These are phyloP conservation scores for Blepharisma stoltei DNA, from an alignment of 73 alveolate species.

Conservation along the genomic window DNA sequence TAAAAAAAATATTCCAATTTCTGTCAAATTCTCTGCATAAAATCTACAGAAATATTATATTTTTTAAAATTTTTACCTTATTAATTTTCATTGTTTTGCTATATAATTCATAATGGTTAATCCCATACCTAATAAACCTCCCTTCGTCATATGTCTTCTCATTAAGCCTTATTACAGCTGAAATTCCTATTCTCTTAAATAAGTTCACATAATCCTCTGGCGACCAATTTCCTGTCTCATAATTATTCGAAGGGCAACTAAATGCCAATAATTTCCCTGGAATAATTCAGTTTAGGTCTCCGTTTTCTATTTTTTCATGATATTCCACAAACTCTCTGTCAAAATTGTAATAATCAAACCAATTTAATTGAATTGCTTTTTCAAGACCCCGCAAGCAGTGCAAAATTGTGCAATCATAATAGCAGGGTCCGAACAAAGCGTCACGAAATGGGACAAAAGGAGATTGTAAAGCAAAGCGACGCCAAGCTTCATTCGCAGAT, in stretches of 20 bases:
- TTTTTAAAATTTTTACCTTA: conserved; percentile 58
- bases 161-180: conserved; percentile 40
- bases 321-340: conserved; percentile 67
- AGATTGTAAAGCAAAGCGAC: conserved; percentile 50
- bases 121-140: conserved; percentile 37
- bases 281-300: conserved; percentile 82
- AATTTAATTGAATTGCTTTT: conserved; percentile 58
- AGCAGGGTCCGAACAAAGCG: conserved; percentile 84
- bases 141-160: conserved; percentile 26
- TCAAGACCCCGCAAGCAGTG: conserved; percentile 81
- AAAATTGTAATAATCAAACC: conserved; percentile 71
- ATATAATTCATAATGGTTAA: conserved; percentile 44
- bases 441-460: conserved; percentile 77
- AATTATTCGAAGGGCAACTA: conserved; percentile 53
- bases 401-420: conserved; percentile 76
- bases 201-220: conserved; percentile 49
- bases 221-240: conserved; percentile 56
- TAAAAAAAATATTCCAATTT: too few species aligned
- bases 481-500: conserved; percentile 94
- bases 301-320: conserved; percentile 75
- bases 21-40: too few species aligned
- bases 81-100: conserved; percentile 67
- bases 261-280: conserved; percentile 75
- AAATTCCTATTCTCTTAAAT: conserved; percentile 32
- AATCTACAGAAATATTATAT: too few species aligned